Evolutionary conservation across 2,329 filamentous ascomycete species (phyloP).

Genomic region (Epichloe aotearoae): DNA sequence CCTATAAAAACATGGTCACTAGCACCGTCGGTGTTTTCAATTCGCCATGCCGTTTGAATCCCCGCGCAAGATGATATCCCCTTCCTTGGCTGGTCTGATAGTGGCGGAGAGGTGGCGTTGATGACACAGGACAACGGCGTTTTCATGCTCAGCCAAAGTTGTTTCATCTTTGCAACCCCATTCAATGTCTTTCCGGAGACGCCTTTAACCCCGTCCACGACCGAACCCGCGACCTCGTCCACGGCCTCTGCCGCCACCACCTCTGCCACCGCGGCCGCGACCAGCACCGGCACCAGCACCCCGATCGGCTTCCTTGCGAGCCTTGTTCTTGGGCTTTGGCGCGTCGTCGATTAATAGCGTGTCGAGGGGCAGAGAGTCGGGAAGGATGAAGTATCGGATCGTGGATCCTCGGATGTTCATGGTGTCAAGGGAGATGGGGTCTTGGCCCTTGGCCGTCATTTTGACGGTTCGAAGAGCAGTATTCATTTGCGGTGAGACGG

Average conservation of each 20-base stretch:
- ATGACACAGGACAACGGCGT: neutral
- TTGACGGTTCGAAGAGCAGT: constrained; percentile 90
- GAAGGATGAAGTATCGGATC: constrained; percentile 92
- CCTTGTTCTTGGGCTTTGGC: constrained; percentile 99
- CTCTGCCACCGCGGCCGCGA: constrained; percentile 37
- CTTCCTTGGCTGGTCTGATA: neutral
- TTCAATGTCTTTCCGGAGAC: neutral
- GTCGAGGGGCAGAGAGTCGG: constrained; percentile 88
- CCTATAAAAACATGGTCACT: neutral
- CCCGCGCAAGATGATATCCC: neutral
- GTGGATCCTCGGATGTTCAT: constrained; percentile 96
- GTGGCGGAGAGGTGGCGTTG: neutral
- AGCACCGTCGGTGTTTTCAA: neutral
- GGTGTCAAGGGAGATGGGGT: constrained; percentile 77
- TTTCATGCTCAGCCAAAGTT: neutral
- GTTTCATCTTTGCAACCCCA: neutral
- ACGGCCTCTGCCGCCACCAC: constrained; percentile 36
- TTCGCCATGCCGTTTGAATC: neutral
- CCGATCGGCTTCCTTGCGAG: constrained; percentile 72
- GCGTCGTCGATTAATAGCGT: constrained; percentile 92
- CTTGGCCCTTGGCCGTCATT: constrained; percentile 83
- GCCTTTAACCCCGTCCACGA: constrained; percentile 3
- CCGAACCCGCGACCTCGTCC: constrained; percentile 22
- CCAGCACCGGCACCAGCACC: constrained; percentile 41
- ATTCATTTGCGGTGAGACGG: constrained; percentile 97